Evolutionary conservation across 352 stramenopile species (phyloP).

Genomic region (Peronosclerospora sorghi): DNA sequence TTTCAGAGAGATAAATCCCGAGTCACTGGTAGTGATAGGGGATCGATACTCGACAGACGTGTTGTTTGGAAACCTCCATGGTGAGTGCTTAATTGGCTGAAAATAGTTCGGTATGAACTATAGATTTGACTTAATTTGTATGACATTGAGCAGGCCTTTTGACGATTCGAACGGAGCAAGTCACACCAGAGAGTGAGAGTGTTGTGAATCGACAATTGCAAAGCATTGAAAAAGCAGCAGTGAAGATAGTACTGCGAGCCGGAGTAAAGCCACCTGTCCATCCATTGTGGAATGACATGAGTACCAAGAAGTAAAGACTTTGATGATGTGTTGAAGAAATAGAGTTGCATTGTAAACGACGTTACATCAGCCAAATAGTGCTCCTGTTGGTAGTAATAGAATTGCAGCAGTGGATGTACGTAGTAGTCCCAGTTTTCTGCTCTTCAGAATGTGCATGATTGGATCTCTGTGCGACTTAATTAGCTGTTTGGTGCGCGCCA

Average conservation of each 20-base stretch:
- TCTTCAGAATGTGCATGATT: no score
- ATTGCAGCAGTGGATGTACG: no score
- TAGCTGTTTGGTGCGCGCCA: no score
- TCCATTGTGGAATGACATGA: slow-evolving; percentile 23
- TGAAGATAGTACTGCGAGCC: slow-evolving; percentile 31
- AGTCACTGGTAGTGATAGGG: slow-evolving; percentile 91
- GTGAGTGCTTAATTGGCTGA: slow-evolving; percentile 14
- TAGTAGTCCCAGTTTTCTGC: neutral
- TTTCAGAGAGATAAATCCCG: slow-evolving; percentile 60
- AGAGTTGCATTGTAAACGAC: no score
- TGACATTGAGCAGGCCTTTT: slow-evolving; percentile 73
- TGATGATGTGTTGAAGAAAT: neutral
- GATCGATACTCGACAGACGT: slow-evolving; percentile 96
- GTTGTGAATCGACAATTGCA: slow-evolving; percentile 60
- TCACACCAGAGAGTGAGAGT: slow-evolving; percentile 51
- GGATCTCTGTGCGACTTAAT: no score
- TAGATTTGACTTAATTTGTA: slow-evolving; percentile 1
- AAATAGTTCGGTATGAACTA: neutral
- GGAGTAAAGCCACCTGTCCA: slow-evolving; percentile 36
- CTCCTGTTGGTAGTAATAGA: no score
- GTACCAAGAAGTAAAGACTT: slow-evolving; percentile 2
- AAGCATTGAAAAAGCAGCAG: slow-evolving; percentile 48
- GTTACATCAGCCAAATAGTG: no score
- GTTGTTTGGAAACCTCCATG: slow-evolving; percentile 94
- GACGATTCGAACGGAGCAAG: slow-evolving; percentile 91